Conservation (phyloP, 225 moss, liverwort and hornwort genomes). For the Polytrichum commune region DNA sequence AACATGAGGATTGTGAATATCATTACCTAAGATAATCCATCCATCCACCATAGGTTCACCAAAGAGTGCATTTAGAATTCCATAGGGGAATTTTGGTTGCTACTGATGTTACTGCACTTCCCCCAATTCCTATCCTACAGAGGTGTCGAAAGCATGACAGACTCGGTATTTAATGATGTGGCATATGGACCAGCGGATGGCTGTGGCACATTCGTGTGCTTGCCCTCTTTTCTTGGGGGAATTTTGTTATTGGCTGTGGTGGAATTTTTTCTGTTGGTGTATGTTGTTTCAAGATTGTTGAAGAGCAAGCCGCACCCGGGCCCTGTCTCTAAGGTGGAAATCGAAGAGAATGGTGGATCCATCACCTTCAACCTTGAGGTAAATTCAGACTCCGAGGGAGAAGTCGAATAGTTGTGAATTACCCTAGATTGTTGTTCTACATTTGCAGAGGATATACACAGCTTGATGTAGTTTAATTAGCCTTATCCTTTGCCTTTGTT, state of each 20-base stretch:
- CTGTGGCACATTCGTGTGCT: slow-evolving; percentile 34
- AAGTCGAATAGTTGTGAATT: not conserved
- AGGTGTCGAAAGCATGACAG: slow-evolving; percentile 24
- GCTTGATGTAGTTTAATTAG: no score
- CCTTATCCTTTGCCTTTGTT: not conserved
- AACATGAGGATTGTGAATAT: no score
- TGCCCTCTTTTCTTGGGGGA: slow-evolving; percentile 45
- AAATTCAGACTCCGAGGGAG: not conserved
- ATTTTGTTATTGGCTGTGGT: slow-evolving; percentile 18
- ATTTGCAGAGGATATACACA: no score
- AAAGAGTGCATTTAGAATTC: no score
- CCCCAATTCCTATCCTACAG: slow-evolving; percentile 1
- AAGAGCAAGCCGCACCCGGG: slow-evolving; percentile 2
- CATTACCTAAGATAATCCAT: no score
- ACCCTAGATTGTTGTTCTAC: not conserved
- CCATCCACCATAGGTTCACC: no score
- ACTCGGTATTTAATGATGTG: not conserved
- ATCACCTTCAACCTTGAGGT: slow-evolving; percentile 40
- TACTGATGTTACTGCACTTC: not conserved
- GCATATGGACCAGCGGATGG: slow-evolving; percentile 6
- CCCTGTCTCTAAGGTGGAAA: slow-evolving; percentile 15
- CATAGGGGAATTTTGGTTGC: no score
- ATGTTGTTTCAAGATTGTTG: slow-evolving; percentile 23
- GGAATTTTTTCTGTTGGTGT: slow-evolving; percentile 36
- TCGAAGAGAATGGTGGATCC: slow-evolving; percentile 7